A percentile compares a stretch with the other conserved stretches of the same genome.
phyloP scores from a whole-genome alignment of 179 eudicot genomes.

The Vitellaria paradoxa region DNA sequence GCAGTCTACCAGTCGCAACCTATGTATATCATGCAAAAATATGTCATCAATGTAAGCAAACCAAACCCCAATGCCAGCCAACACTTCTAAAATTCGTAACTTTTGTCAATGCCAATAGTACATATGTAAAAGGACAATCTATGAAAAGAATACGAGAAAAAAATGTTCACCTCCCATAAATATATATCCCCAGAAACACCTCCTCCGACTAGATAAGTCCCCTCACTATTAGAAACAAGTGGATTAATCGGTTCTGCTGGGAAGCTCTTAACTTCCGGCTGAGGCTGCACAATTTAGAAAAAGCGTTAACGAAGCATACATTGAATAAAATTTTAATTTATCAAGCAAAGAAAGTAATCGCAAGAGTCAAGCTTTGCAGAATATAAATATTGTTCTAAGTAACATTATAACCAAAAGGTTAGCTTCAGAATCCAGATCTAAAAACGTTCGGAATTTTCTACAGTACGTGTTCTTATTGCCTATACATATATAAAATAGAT shows the following conservation, averaged over 20 bases:
- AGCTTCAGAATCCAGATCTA: background rate
- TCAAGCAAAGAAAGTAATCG: background rate
- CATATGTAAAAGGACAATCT: background rate
- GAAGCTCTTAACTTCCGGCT: constrained; percentile 80
- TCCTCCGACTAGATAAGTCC: constrained; percentile 79
- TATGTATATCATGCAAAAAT: constrained; percentile 19
- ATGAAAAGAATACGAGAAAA: background rate
- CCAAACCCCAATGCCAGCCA: background rate
- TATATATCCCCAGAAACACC: constrained; percentile 75
- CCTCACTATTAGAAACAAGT: constrained; percentile 57
- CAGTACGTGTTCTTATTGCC: background rate
- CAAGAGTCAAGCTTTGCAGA: background rate
- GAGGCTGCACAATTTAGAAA: constrained; percentile 56
- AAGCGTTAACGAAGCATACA: background rate
- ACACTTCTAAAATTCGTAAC: background rate
- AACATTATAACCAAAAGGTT: constrained; percentile 15
- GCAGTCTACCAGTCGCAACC: constrained; percentile 78
- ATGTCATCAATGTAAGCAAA: background rate
- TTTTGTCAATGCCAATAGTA: background rate
- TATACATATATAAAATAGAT: background rate
- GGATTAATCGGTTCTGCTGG: constrained; percentile 78
- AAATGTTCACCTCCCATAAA: constrained; percentile 72
- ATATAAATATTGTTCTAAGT: background rate
- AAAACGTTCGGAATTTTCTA: background rate
- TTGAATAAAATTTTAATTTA: background rate